Evolutionary conservation across 2,329 filamentous ascomycete genomes (phyloP).

Genomic region (Lasiodiplodia gonubiensis): DNA sequence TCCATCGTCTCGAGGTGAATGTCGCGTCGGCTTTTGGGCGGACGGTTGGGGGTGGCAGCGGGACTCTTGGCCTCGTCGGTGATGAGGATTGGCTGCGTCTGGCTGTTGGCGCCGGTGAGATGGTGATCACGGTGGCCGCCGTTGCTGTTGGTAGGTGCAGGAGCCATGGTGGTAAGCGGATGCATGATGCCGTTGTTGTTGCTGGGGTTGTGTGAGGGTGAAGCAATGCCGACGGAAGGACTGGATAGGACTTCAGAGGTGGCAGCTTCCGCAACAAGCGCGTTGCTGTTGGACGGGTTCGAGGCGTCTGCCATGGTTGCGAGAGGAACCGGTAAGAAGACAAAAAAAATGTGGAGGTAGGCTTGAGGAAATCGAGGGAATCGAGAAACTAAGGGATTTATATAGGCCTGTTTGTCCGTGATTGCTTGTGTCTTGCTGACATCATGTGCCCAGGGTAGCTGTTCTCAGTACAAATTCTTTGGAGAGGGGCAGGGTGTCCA

Average conservation of each 20-base stretch:
- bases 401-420: background rate
- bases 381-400: background rate
- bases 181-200: background rate
- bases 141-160: background rate
- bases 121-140: background rate
- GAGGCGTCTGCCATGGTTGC: background rate
- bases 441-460: background rate
- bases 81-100: background rate
- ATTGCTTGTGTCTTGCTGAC: background rate
- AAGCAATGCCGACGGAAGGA: background rate
- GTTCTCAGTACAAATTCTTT: background rate
- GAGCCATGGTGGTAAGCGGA: background rate
- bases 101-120: background rate
- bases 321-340: background rate
- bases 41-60: background rate
- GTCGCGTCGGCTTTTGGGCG: background rate
- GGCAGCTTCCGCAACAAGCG: background rate
- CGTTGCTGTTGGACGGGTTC: background rate
- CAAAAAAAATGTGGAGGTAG: background rate
- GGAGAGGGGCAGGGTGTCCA: background rate
- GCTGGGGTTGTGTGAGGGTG: background rate
- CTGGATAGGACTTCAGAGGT: background rate
- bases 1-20: background rate
- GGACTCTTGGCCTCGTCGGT: background rate
- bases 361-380: background rate